These are phyloP conservation scores for Solanum aculeatissimum DNA, from an alignment of 305 asterid genomes.

Conservation along the genomic window DNA sequence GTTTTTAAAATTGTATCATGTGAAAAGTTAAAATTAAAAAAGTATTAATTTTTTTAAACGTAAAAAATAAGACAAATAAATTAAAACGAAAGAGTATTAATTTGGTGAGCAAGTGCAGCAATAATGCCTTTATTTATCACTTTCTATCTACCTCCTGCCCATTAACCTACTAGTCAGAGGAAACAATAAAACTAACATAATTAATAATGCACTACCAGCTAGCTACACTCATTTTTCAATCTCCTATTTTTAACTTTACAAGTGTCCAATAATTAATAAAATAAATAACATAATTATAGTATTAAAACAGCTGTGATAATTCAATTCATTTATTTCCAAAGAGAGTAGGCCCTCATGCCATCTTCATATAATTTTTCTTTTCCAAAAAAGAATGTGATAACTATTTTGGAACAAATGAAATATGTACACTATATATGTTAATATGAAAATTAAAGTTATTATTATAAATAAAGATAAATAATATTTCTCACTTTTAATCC, in stretches of 20 bases:
- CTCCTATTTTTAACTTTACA: not conserved
- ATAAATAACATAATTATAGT: not conserved
- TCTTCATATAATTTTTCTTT: not conserved
- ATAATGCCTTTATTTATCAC: not conserved
- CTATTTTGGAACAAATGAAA: not conserved
- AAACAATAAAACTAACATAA: not conserved
- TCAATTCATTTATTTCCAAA: not conserved
- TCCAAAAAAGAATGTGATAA: rapidly evolving
- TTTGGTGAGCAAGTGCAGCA: not conserved
- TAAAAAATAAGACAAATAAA: not conserved
- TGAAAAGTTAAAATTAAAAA: too few relatives aligned
- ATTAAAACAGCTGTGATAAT: not conserved
- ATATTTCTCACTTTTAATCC: not conserved
- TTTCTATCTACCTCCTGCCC: not conserved
- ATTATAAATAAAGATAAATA: too few relatives aligned
- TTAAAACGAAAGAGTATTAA: not conserved
- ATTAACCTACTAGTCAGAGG: not conserved
- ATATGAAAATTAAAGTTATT: not conserved
- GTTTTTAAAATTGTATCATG: too few relatives aligned
- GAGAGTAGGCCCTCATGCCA: not conserved
- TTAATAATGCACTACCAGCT: not conserved
- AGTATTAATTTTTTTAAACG: too few relatives aligned
- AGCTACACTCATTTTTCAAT: not conserved
- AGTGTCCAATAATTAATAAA: not conserved
- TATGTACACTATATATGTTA: not conserved